Percentiles rank a stretch among this genome's conserved stretches.
Evolutionary conservation across 2,329 filamentous ascomycete species (phyloP).

Genomic region (Paraphaeosphaeria sporulosa): DNA sequence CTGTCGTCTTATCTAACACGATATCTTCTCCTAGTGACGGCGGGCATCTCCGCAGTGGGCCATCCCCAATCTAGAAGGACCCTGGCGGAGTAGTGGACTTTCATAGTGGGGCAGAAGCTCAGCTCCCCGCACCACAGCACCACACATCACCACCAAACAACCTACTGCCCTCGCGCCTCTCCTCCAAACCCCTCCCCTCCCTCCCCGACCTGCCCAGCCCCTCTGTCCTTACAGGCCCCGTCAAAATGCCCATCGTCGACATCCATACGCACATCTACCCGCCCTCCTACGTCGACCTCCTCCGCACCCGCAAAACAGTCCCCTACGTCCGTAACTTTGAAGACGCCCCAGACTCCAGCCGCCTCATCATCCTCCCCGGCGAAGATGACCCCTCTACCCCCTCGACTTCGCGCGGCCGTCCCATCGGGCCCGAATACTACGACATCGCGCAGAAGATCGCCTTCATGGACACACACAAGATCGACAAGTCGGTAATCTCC

Average conservation of each 20-base stretch:
- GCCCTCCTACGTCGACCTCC: slow-evolving; percentile 64
- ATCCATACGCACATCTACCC: slow-evolving; percentile 71
- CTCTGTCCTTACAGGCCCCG: slow-evolving; percentile 9
- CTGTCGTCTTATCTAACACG: not conserved
- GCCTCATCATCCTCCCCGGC: slow-evolving; percentile 71
- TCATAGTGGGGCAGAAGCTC: slow-evolving; percentile 28
- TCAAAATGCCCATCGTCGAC: slow-evolving; percentile 59
- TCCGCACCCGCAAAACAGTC: slow-evolving; percentile 66
- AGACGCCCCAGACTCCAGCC: slow-evolving; percentile 60
- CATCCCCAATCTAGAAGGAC: slow-evolving; percentile 31
- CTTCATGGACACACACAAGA: slow-evolving; percentile 87
- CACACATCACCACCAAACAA: not conserved
- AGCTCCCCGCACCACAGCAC: not conserved
- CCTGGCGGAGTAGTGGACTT: slow-evolving; percentile 16
- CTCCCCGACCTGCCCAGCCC: not conserved
- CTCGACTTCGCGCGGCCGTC: slow-evolving; percentile 72
- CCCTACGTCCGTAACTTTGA: slow-evolving; percentile 75
- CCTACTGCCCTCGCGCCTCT: not conserved
- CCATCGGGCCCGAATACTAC: slow-evolving; percentile 83
- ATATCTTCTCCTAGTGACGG: not conserved
- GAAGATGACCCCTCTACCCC: slow-evolving; percentile 62
- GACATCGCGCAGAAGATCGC: slow-evolving; percentile 79
- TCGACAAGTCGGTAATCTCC: slow-evolving; percentile 84
- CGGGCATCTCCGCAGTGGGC: slow-evolving; percentile 12
- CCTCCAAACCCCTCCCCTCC: not conserved